phyloP scores from a whole-genome alignment of 306 rosid species.

The Hippophae tibetana region DNA sequence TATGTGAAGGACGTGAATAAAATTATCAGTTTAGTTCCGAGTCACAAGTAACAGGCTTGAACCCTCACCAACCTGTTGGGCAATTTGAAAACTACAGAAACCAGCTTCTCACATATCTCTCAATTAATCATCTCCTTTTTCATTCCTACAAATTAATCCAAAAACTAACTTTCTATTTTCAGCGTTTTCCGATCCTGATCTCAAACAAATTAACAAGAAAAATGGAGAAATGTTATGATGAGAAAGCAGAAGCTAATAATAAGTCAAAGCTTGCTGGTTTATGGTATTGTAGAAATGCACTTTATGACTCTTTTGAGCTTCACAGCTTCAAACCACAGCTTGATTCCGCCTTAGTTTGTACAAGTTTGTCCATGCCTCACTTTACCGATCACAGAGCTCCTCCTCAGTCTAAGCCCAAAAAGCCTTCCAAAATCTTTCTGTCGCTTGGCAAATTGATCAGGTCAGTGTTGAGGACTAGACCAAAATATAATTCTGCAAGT shows the following conservation, averaged over 20 bases:
- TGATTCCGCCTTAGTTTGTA: slow-evolving; percentile 59
- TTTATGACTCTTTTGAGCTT: slow-evolving; percentile 85
- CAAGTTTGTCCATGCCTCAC: slow-evolving; percentile 67
- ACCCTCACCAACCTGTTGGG: background rate
- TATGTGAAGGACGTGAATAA: slow-evolving; percentile 29
- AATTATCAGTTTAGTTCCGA: slow-evolving; percentile 4
- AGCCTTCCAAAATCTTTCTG: slow-evolving; percentile 47
- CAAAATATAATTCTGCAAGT: slow-evolving; percentile 2
- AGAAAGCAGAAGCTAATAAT: background rate
- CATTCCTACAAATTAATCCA: background rate
- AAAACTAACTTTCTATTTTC: background rate
- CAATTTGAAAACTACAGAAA: background rate
- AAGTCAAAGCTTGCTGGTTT: slow-evolving; percentile 9
- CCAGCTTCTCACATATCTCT: background rate
- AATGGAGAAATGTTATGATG: background rate
- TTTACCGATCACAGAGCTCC: slow-evolving; percentile 29
- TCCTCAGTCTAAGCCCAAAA: slow-evolving; percentile 7
- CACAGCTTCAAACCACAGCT: slow-evolving; percentile 66
- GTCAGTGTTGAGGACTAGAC: slow-evolving; percentile 42
- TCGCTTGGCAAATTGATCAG: slow-evolving; percentile 58
- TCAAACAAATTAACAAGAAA: background rate
- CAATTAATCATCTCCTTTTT: background rate
- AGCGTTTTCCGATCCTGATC: no score
- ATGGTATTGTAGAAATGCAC: slow-evolving; percentile 92
- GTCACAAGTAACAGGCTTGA: slow-evolving; percentile 22